These are phyloP conservation scores for Xerocomus brunneocitrinus DNA, from an alignment of 768 basidiomycete genomes.

Conservation along the genomic window DNA sequence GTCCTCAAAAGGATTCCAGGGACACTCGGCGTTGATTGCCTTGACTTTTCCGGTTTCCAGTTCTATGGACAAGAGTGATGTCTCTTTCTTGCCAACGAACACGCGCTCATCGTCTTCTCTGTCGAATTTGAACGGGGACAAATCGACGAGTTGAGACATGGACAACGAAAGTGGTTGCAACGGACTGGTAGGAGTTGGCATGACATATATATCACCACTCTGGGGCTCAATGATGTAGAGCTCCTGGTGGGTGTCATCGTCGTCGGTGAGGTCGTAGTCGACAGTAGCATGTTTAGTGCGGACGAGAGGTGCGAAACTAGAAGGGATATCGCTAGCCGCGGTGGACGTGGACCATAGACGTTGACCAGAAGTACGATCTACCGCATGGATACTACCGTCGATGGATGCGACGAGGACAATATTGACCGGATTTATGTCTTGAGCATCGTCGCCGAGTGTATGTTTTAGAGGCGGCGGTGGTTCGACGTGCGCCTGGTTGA, in stretches of 20 bases:
- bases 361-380: constrained; percentile 81
- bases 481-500: neutral
- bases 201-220: constrained; percentile 89
- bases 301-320: constrained; percentile 68
- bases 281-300: constrained; percentile 60
- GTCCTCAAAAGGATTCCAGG: constrained; percentile 66
- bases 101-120: constrained; percentile 53
- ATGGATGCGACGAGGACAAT: constrained; percentile 88
- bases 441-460: constrained; percentile 12
- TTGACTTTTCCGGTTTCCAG: constrained; percentile 78
- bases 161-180: constrained; percentile 88
- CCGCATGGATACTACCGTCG: constrained; percentile 91
- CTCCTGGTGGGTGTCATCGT: constrained; percentile 53
- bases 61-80: constrained; percentile 69
- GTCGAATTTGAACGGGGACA: constrained; percentile 76
- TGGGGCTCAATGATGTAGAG: constrained; percentile 94
- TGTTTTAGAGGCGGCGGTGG: constrained; percentile 2
- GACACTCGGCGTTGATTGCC: constrained; percentile 72
- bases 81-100: constrained; percentile 91
- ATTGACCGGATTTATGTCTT: constrained; percentile 66
- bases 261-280: constrained; percentile 54
- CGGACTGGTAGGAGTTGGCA: constrained; percentile 60
- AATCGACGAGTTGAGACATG: constrained; percentile 88
- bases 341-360: constrained; percentile 87
- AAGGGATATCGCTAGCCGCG: constrained; percentile 42